Percentiles rank a stretch among this genome's conserved stretches.
Conservation (phyloP, 768 basidiomycete genomes). For the Calvatia gigantea region DNA sequence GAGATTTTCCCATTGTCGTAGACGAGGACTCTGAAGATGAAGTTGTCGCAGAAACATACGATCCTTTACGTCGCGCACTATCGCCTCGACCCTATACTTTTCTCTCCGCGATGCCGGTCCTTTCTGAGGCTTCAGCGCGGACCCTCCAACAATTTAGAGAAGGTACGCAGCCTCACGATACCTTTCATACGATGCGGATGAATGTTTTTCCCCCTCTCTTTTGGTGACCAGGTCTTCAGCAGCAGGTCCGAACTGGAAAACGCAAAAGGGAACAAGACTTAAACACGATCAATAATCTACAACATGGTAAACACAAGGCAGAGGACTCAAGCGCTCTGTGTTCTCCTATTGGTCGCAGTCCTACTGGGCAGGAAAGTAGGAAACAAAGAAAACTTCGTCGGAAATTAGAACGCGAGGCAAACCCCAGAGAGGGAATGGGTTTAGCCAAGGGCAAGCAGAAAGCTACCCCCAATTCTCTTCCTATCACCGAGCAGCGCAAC, state of each 20-base stretch:
- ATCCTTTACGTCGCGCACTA: background rate
- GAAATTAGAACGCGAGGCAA: background rate
- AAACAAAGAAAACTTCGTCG: background rate
- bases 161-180: slow-evolving; percentile 5
- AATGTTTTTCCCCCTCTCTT: background rate
- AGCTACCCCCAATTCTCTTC: background rate
- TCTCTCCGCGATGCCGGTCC: slow-evolving; percentile 1
- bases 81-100: slow-evolving; percentile 10
- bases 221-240: slow-evolving; percentile 2
- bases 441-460: background rate
- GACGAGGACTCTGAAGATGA: slow-evolving; percentile 43
- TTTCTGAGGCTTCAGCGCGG: background rate
- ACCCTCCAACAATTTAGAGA: background rate
- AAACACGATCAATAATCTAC: background rate
- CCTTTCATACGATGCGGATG: background rate
- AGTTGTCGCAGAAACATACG: slow-evolving; percentile 27
- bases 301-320: background rate
- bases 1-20: slow-evolving; percentile 32
- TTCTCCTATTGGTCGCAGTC: background rate
- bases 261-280: slow-evolving; percentile 17
- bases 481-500: background rate
- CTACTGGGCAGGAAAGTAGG: background rate
- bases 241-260: slow-evolving; percentile 18
- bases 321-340: too few species aligned
- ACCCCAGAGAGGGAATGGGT: background rate